Conservation (phyloP, 441 rosid genomes). For the Erodium trifolium region DNA sequence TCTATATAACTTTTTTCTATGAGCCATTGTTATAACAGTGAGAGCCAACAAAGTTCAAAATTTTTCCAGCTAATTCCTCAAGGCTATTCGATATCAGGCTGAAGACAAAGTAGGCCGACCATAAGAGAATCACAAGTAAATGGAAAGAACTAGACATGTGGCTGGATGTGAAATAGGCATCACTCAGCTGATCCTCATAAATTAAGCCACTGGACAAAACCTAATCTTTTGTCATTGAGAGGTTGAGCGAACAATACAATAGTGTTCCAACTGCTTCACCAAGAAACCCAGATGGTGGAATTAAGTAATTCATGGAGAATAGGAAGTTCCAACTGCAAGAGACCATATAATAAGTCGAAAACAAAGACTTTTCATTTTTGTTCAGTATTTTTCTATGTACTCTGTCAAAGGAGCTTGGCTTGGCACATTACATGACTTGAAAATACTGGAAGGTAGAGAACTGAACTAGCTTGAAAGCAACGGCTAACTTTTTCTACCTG, state of each 20-base stretch:
- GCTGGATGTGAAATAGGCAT: background rate
- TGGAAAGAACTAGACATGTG: conserved; percentile 5
- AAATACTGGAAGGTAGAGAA: background rate
- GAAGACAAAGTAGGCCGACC: background rate
- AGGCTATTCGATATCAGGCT: conserved; percentile 8
- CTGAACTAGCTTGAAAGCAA: conserved; percentile 12
- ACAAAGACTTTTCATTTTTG: background rate
- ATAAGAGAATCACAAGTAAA: background rate
- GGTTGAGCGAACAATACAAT: background rate
- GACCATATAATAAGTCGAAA: conserved; percentile 3
- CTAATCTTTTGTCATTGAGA: background rate
- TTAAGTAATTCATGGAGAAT: conserved; percentile 4
- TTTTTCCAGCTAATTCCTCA: background rate
- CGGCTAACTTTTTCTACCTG: background rate
- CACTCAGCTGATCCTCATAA: background rate
- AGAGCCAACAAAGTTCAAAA: background rate
- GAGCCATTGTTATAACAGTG: background rate
- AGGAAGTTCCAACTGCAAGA: conserved; percentile 8
- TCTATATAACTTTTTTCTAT: background rate
- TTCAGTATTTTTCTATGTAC: conserved; percentile 4
- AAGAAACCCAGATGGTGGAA: background rate
- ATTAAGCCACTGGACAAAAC: conserved; percentile 7
- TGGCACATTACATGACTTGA: background rate
- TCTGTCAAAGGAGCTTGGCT: background rate
- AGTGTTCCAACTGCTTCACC: background rate